phyloP scores from a whole-genome alignment of 768 basidiomycete genomes.

The Leccinum fibrillosum region DNA sequence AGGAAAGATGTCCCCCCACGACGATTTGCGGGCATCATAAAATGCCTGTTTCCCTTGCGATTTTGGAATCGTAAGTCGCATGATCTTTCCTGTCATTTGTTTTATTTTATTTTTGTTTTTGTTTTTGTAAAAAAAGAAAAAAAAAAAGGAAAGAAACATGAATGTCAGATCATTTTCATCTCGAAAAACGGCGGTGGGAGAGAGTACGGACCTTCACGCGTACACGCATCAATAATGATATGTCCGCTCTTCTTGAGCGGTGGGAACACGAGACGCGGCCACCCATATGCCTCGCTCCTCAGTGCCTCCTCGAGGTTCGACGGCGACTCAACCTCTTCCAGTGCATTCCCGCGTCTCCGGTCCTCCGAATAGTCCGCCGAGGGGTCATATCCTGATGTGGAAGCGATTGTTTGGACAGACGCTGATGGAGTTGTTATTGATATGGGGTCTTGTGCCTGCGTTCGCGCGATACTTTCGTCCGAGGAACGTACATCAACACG shows the following conservation, averaged over 20 bases:
- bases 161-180: conserved; percentile 6
- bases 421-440: conserved; percentile 15
- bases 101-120: not conserved
- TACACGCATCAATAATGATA: conserved; percentile 87
- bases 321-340: conserved; percentile 16
- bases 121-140: not conserved
- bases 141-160: not conserved
- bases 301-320: conserved; percentile 50
- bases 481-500: conserved; percentile 22
- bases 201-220: conserved; percentile 59
- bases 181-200: conserved; percentile 5
- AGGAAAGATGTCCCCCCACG: conserved; percentile 96
- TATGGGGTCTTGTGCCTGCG: conserved; percentile 11
- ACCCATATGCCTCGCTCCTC: conserved; percentile 72
- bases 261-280: conserved; percentile 92
- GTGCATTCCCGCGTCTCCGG: not conserved
- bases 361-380: conserved; percentile 1
- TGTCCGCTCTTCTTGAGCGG: conserved; percentile 91
- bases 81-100: conserved; percentile 67
- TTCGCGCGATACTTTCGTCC: conserved; percentile 8
- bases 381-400: conserved; percentile 4
- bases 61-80: conserved; percentile 87
- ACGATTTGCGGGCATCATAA: conserved; percentile 91
- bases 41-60: conserved; percentile 95
- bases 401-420: conserved; percentile 6